Evolutionary conservation across 2,329 filamentous ascomycete species (phyloP).

Genomic region (Colletotrichum eleusines): DNA sequence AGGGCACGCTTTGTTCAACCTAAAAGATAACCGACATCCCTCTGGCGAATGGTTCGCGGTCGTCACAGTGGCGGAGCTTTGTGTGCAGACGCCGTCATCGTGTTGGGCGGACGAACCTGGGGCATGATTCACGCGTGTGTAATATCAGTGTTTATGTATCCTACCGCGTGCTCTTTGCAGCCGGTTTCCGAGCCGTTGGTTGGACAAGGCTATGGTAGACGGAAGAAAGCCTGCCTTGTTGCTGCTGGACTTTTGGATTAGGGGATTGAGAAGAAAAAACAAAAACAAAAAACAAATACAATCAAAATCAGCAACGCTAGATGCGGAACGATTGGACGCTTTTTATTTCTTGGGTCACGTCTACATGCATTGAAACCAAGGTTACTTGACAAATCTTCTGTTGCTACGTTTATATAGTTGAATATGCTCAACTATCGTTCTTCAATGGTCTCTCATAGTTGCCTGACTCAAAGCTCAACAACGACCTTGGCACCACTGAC

Average conservation of each 20-base stretch:
- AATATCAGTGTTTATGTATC: slow-evolving; percentile 21
- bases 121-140: slow-evolving; percentile 23
- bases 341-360: accelerated
- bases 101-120: slow-evolving; percentile 1
- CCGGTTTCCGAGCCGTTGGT: neutral
- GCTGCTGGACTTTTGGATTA: neutral
- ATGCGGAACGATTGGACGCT: neutral
- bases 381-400: neutral
- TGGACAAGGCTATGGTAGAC: neutral
- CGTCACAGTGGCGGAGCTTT: neutral
- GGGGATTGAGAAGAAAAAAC: neutral
- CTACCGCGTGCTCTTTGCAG: neutral
- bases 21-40: neutral
- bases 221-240: neutral
- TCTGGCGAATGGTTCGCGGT: neutral
- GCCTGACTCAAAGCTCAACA: slow-evolving; percentile 6
- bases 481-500: slow-evolving; percentile 30
- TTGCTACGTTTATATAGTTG: neutral
- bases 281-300: neutral
- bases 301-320: neutral
- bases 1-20: neutral
- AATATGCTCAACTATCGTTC: too few relatives aligned
- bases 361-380: too few relatives aligned
- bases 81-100: neutral
- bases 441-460: accelerated